Evolutionary conservation across 2,329 filamentous ascomycete genomes (phyloP).

Genomic region (Cercospora sp.): DNA sequence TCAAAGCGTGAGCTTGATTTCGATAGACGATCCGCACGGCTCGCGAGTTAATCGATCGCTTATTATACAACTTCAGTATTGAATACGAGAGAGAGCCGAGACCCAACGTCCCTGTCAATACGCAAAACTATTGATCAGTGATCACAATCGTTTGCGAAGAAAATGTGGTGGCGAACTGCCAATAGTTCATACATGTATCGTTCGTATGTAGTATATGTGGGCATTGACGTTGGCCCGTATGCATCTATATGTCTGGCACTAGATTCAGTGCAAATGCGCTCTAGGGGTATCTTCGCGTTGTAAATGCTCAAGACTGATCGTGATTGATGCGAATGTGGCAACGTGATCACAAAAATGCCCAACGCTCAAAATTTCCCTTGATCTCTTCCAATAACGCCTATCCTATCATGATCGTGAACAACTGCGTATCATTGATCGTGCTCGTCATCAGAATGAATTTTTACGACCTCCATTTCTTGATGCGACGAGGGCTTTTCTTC

Average conservation of each 20-base stretch:
- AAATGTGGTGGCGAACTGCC: not conserved
- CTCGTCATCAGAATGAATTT: not conserved
- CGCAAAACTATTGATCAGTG: not conserved
- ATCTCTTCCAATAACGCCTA: not conserved
- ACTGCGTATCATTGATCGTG: not conserved
- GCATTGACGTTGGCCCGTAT: not conserved
- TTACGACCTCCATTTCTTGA: not conserved
- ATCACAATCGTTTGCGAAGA: not conserved
- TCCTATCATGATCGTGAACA: not conserved
- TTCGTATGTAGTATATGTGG: not conserved
- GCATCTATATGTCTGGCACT: not conserved
- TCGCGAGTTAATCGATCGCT: constrained; percentile 2
- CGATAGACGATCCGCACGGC: not conserved
- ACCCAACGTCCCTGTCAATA: not conserved
- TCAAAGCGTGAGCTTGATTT: constrained; percentile 7
- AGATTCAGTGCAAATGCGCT: not conserved
- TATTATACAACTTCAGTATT: not conserved
- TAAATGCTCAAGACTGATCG: not conserved
- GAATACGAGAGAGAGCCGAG: not conserved
- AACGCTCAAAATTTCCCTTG: not conserved
- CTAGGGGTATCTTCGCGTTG: constrained; percentile 6
- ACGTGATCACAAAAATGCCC: not conserved
- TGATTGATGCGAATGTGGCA: not conserved
- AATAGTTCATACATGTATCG: not conserved
- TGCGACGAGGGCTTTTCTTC: not conserved